Base-by-base conservation (phyloP, 2,329 filamentous ascomycete species). In the Hypoxylon sp. region DNA sequence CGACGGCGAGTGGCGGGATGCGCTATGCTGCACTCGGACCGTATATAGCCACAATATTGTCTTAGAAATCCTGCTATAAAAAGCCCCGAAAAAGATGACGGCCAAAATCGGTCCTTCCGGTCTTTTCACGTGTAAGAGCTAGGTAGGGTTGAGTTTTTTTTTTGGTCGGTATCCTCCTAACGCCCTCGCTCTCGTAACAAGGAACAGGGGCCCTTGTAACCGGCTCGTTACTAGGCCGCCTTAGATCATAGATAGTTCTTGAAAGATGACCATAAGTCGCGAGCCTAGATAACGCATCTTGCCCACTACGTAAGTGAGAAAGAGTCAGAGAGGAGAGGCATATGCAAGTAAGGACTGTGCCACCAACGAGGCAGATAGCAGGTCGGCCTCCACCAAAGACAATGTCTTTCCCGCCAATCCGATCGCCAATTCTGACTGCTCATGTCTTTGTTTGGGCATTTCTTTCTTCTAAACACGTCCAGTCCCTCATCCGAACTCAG, bases 151-250 rank as follows among this genome's bases (percentile, higher is more conserved):
- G 25, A 30, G 7, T 20, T 37, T 7, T 31, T 33, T 27, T 22
- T 20, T 25, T 30, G 25, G 25, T 54, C 20, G 22, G 13, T 46
- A 46, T 22, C 42, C 22, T 46, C 7, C 17, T 46, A 22, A 27
- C 25, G 5, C 22, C 27, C 27, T 17, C 10, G 20, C 14, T 42
- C 48, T 33, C 30, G 59, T 68, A 58, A 61, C 61, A 48, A 50
- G 20, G 4, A 8, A 14, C 14, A 56, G n/a, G 61, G 59, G 37
- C 40, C 20, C 3, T 7, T 25, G 63, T 66, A 30, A 60, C 62
- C 22, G n/a, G n/a, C 20, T 22, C 51, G 64, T 69, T 66, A 68
- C 65, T 61, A 61, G 56, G n/a, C 35, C 51, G 20, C 31, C 35
- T 50, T 30, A 10, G 13, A 6, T 48, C 35, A 25, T 33, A 20